These are phyloP conservation scores for Colletotrichum cuscutae DNA, from an alignment of 2,329 filamentous ascomycete species.

Conservation along the genomic window DNA sequence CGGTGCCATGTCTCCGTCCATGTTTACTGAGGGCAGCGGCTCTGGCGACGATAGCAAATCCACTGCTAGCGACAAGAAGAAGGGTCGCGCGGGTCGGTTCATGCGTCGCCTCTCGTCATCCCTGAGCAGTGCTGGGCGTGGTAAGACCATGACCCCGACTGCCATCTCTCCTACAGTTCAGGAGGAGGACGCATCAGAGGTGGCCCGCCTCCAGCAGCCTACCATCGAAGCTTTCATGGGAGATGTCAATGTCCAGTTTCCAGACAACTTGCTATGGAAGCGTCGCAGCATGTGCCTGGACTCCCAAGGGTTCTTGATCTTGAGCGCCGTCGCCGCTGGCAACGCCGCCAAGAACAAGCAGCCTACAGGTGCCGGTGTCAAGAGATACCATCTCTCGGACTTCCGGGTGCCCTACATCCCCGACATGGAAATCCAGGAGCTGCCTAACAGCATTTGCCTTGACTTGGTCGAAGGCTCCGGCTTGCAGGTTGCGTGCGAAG, in stretches of 20 bases:
- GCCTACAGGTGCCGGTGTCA: conserved; percentile 62
- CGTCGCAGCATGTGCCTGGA: conserved; percentile 89
- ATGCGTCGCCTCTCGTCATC: conserved; percentile 69
- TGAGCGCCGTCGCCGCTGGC: conserved; percentile 68
- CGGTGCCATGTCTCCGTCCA: conserved; percentile 50
- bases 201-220: conserved; percentile 44
- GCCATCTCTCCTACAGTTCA: conserved; percentile 61
- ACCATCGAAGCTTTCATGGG: conserved; percentile 76
- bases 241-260: conserved; percentile 96
- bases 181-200: conserved; percentile 57
- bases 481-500: conserved; percentile 72
- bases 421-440: conserved; percentile 90
- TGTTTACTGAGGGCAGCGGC: conserved; percentile 54
- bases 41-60: conserved; percentile 60
- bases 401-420: conserved; percentile 84
- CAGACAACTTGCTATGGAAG: conserved; percentile 96
- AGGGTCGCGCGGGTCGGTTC: conserved; percentile 65
- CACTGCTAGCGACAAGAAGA: conserved; percentile 54
- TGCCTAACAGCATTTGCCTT: conserved; percentile 83
- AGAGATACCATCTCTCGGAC: conserved; percentile 87
- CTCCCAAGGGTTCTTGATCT: conserved; percentile 82
- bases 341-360: conserved; percentile 64
- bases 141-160: conserved; percentile 55
- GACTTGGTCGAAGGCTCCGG: conserved; percentile 71
- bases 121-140: conserved; percentile 54